Evolutionary conservation across 2,329 filamentous ascomycete genomes (phyloP), one percentile per base, ranked within the genome.

Genomic region (Epichloe brachyelytri): DNA sequence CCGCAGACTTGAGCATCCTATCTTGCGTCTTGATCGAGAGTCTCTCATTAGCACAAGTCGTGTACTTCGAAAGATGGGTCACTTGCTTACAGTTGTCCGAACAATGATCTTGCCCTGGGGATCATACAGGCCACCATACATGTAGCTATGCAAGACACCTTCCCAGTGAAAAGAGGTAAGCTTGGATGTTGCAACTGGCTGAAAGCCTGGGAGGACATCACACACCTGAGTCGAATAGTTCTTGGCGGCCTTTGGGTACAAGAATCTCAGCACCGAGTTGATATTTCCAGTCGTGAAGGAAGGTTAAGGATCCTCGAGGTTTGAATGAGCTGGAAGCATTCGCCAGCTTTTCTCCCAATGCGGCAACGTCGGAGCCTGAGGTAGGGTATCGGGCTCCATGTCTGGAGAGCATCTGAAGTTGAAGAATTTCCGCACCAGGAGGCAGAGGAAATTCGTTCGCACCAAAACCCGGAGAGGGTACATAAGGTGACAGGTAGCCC

Each of bases 331-430:
- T 73, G 10, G 67, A 67, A 19, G 76, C 70, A 54, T 79, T 76
- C 20, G 70, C 70, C 43, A 89, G 69, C 56, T 78, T 80, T 43
- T 74, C 62, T 0, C 79, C 82, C 40, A 84, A 75, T 1, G 62
- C 60, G 17, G 70, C 66, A 10, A 84, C 77, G 33, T 76, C 75
- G 36, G 78, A 72, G 0, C 74, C 75, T 3, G 71, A 69, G 3
- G 85, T 85, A 0, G 86, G 86, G 63, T 89, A 90, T 14, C 86
- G 75, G 39, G 83, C 75, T 8, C 86, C 86, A 61, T 89, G 85
- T 1, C 86, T 78, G 12, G 82, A 83, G 4, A 88, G 70, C 80
- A 88, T 83, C 68, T 78, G 76, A 19, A 89, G 70, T 68, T 86
- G 83, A 30, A 82, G 71, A 47, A 88, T 85, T 52, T 83, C 80